Evolutionary conservation across 371 early-diverging fungal species (phyloP).

Genomic region (Circinella minor): DNA sequence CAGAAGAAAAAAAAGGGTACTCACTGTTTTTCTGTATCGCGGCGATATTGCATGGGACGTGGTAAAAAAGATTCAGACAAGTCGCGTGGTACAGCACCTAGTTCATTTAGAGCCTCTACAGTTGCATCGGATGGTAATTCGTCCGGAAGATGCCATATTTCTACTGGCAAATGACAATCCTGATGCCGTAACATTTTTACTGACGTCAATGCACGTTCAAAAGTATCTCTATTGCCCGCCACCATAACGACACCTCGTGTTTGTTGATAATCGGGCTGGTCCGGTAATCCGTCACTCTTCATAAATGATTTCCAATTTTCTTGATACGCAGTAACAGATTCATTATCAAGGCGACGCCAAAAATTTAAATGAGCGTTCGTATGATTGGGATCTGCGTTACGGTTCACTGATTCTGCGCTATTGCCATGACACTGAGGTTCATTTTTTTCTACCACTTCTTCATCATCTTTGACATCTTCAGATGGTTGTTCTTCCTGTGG

Average conservation of each 20-base stretch:
- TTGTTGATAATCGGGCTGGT: conserved; percentile 7
- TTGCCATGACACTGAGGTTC: background rate
- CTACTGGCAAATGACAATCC: conserved; percentile 33
- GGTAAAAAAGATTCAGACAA: conserved; percentile 30
- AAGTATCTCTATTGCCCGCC: conserved; percentile 50
- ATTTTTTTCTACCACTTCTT: no score
- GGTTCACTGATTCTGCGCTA: background rate
- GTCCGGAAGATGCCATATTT: conserved; percentile 49
- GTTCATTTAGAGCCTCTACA: conserved; percentile 14
- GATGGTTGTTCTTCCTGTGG: background rate
- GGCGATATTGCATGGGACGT: conserved; percentile 33
- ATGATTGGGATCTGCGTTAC: conserved; percentile 49
- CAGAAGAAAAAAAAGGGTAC: background rate
- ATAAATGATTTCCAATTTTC: conserved; percentile 41
- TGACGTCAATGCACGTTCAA: conserved; percentile 35
- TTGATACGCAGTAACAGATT: conserved; percentile 24
- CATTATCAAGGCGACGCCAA: conserved; percentile 29
- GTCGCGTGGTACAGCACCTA: conserved; percentile 31
- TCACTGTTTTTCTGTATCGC: conserved; percentile 48
- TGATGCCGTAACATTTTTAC: conserved; percentile 35
- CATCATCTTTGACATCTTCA: background rate
- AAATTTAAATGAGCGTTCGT: conserved; percentile 37
- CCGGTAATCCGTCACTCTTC: background rate
- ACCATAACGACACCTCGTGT: conserved; percentile 46
- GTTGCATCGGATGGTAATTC: conserved; percentile 31